Base-by-base conservation (phyloP, 257 asterid genomes). In the Primulina tabacum region DNA sequence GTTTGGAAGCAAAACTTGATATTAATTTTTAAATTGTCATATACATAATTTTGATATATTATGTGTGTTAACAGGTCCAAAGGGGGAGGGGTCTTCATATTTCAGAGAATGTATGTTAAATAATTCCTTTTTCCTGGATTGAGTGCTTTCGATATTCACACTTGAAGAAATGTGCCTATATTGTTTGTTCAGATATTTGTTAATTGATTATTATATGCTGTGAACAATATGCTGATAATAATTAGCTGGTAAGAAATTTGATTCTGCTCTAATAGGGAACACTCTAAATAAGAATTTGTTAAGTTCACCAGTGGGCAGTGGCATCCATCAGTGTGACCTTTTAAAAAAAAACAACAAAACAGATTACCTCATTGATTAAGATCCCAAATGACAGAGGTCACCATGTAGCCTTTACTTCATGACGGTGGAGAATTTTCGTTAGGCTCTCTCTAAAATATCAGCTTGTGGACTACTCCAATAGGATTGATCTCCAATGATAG, bases 101-200 rank as follows among this genome's bases (percentile, higher is more conserved):
- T 73, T 50, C 71, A 5, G 67, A 71, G 65, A 77, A 73, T 66
- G 97, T 92, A 76, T 83, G 92, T 73, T 47, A 71, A 60, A 28
- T 47, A 58, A 65, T 56, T 37, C 0, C 4, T 5, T 30, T 30
- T 34, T 37, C 70, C 68, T 43, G 33, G 33, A 35, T 71, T 60
- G 18, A 43, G 73, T 59, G 50, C 69, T 40, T 65, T 60, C 20
- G 33, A 65, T 47, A 16, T 26, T 69, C 67, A 40, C 14, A 29
- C 26, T 56, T 17, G 33, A 58, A 26, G 21, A 55, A n/a, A 32
- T 67, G 52, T 32, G 60, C 65, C 50, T 58, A 12, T 56, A 20
- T 28, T 64, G 60, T 21, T 66, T 73, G 29, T 66, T 68, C 53
- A 43, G 53, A 2, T 43, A 3, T 43, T 2, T 43, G 6, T 38